A percentile compares a stretch with the other conserved stretches of the same genome.
These are phyloP conservation scores for Brasilioporus rufonigricans DNA, from an alignment of 768 basidiomycete species.

Conservation along the genomic window DNA sequence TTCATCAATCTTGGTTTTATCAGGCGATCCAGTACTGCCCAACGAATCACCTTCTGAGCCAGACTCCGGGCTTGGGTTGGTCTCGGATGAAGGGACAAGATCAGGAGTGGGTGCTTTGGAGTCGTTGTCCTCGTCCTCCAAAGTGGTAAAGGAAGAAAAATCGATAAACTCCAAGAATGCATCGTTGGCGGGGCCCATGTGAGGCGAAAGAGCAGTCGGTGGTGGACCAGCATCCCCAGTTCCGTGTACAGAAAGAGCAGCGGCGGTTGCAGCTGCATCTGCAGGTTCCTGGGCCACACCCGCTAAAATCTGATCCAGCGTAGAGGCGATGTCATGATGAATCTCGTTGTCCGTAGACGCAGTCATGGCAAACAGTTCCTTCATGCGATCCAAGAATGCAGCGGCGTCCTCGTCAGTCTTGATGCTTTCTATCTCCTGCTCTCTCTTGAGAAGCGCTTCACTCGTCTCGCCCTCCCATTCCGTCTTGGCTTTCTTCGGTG, in stretches of 20 bases:
- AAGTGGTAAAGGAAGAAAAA: slow-evolving; percentile 56
- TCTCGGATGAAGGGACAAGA: slow-evolving; percentile 64
- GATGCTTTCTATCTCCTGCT: slow-evolving; percentile 42
- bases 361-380: slow-evolving; percentile 57
- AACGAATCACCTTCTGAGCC: slow-evolving; percentile 57
- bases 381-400: slow-evolving; percentile 61
- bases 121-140: slow-evolving; percentile 55
- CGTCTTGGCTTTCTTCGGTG: slow-evolving; percentile 69
- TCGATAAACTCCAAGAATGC: slow-evolving; percentile 59
- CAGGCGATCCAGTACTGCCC: slow-evolving; percentile 43
- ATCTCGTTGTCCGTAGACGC: slow-evolving; percentile 39
- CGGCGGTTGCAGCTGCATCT: slow-evolving; percentile 30
- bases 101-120: slow-evolving; percentile 78
- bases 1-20: slow-evolving; percentile 56
- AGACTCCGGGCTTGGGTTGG: slow-evolving; percentile 77
- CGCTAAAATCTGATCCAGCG: slow-evolving; percentile 63
- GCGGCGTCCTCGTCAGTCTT: slow-evolving; percentile 67
- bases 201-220: slow-evolving; percentile 35
- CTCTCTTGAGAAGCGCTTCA: slow-evolving; percentile 44
- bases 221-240: slow-evolving; percentile 31
- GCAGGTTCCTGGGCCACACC: slow-evolving; percentile 45
- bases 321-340: slow-evolving; percentile 51
- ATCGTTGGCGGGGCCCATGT: slow-evolving; percentile 34
- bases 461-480: slow-evolving; percentile 66
- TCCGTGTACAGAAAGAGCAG: slow-evolving; percentile 26